These are phyloP conservation scores for Triangularia setosa DNA, from an alignment of 2,329 filamentous ascomycete genomes.

Conservation along the genomic window DNA sequence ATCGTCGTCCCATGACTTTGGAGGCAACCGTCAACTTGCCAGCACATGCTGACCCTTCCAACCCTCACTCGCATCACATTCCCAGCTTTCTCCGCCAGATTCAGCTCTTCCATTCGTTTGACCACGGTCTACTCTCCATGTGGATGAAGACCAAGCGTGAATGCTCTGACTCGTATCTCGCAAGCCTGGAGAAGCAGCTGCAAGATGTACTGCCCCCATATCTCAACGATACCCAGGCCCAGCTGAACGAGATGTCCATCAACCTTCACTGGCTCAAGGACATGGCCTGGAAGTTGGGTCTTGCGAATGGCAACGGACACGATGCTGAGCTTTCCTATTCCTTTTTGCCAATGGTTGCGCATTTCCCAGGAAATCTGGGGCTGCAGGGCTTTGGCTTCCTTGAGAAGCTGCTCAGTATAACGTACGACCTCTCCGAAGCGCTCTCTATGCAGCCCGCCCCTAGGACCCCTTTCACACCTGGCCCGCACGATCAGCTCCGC, in stretches of 20 bases:
- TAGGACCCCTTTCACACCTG: constrained; percentile 58
- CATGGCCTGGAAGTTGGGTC: constrained; percentile 59
- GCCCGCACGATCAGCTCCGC: constrained; percentile 70
- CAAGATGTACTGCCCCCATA: constrained; percentile 51
- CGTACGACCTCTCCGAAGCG: constrained; percentile 68
- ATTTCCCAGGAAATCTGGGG: constrained; percentile 71
- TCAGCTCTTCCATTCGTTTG: constrained; percentile 62
- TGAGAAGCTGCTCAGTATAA: constrained; percentile 76
- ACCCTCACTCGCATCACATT: constrained; percentile 50
- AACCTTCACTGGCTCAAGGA: constrained; percentile 65
- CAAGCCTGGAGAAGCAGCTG: constrained; percentile 59
- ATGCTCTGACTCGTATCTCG: constrained; percentile 54
- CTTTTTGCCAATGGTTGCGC: constrained; percentile 62
- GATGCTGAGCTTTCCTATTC: constrained; percentile 54
- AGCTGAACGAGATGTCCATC: constrained; percentile 51
- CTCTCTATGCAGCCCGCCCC: constrained; percentile 62
- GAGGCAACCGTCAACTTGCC: constrained; percentile 66
- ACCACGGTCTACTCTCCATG: constrained; percentile 58
- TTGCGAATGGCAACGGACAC: constrained; percentile 51
- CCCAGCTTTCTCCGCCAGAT: constrained; percentile 57
- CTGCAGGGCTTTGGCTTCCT: constrained; percentile 71
- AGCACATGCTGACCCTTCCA: constrained; percentile 53
- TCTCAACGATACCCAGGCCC: constrained; percentile 49
- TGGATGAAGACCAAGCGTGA: constrained; percentile 64
- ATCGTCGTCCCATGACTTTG: constrained; percentile 65